phyloP scores from a whole-genome alignment of 805 yeast genomes.

The Ogataea dorogensis region DNA sequence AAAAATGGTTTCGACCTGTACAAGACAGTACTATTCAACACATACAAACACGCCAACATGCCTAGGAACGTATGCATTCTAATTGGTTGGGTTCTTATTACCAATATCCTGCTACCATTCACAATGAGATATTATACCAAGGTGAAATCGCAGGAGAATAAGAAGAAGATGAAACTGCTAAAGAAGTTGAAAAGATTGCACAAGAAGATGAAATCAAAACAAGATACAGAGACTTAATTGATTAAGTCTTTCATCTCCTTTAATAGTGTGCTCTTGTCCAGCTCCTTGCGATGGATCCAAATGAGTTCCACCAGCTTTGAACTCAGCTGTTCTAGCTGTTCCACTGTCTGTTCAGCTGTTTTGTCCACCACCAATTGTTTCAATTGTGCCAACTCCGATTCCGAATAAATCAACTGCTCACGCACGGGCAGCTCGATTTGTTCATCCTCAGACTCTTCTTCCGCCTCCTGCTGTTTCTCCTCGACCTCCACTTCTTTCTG shows the following conservation, averaged over 20 bases:
- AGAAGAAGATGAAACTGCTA: conserved; percentile 16
- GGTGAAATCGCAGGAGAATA: conserved; percentile 13
- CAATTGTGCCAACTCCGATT: conserved; percentile 28
- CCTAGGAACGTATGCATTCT: conserved; percentile 63
- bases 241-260: conserved; percentile 31
- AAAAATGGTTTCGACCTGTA: conserved; percentile 57
- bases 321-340: conserved; percentile 58
- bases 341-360: conserved; percentile 46
- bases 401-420: conserved; percentile 34
- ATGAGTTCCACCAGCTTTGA: conserved; percentile 68
- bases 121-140: conserved; percentile 22
- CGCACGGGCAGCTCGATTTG: conserved; percentile 27
- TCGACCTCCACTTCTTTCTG: conserved; percentile 17
- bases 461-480: conserved; percentile 8
- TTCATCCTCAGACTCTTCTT: conserved; percentile 17
- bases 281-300: conserved; percentile 60
- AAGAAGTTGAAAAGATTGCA: conserved; percentile 13
- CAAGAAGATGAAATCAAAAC: conserved; percentile 2
- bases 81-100: conserved; percentile 56
- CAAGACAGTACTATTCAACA: conserved; percentile 54
- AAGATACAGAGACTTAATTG: no score
- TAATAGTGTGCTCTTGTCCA: conserved; percentile 44
- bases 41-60: conserved; percentile 49
- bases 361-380: conserved; percentile 34
- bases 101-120: conserved; percentile 43